These are phyloP conservation scores for Eucalyptus sp. DNA, from an alignment of 345 rosid genomes.

Conservation along the genomic window DNA sequence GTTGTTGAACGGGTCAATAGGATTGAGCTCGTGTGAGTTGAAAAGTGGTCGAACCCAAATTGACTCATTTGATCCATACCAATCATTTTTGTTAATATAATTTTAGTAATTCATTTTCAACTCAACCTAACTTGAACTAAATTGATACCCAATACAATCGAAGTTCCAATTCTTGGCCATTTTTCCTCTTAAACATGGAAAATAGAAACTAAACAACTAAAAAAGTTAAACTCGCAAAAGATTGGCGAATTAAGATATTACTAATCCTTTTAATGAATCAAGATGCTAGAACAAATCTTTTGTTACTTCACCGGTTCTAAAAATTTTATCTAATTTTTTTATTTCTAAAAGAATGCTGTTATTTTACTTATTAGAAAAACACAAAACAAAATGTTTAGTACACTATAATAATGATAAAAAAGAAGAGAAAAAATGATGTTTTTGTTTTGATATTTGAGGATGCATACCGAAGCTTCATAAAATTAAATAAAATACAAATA, in stretches of 20 bases:
- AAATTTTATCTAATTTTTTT: neutral
- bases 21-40: neutral
- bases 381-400: too few species aligned
- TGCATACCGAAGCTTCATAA: too few species aligned
- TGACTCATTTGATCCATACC: neutral
- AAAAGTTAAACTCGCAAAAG: neutral
- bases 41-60: rapidly evolving
- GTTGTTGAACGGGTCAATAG: neutral
- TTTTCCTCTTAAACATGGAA: neutral
- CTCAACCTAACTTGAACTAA: rapidly evolving
- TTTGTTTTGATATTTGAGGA: too few species aligned
- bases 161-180: neutral
- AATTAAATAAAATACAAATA: too few species aligned
- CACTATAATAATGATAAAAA: too few species aligned
- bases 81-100: neutral
- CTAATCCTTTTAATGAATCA: neutral
- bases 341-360: too few species aligned
- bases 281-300: neutral
- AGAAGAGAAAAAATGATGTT: rapidly evolving
- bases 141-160: neutral
- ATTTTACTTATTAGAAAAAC: too few species aligned
- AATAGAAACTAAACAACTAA: neutral
- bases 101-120: neutral
- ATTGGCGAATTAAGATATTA: too few species aligned
- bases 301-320: too few species aligned